These are phyloP conservation scores for Cladophialophora yegresii DNA, from an alignment of 2,329 filamentous ascomycete genomes.

Conservation along the genomic window DNA sequence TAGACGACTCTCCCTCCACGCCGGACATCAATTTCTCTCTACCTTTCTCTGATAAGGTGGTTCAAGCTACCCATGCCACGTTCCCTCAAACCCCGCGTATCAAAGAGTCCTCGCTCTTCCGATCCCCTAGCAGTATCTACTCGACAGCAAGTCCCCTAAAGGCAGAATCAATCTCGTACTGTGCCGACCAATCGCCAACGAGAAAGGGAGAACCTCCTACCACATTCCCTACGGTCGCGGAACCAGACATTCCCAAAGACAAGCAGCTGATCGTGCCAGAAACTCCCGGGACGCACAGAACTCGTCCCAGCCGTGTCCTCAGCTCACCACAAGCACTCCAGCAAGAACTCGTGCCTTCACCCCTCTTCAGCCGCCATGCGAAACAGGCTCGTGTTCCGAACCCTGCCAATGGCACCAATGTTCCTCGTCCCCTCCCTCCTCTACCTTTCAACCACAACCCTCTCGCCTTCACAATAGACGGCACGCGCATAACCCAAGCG, in stretches of 20 bases:
- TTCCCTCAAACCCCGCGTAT: neutral
- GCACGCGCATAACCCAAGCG: conserved; percentile 28
- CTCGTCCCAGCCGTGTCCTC: conserved; percentile 30
- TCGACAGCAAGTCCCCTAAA: conserved; percentile 8
- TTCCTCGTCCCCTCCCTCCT: conserved; percentile 26
- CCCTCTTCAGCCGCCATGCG: conserved; percentile 32
- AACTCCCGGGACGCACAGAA: conserved; percentile 16
- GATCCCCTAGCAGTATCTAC: conserved; percentile 16
- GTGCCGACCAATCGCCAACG: neutral
- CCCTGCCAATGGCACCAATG: neutral
- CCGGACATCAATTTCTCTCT: neutral
- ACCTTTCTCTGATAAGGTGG: neutral
- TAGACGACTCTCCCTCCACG: conserved; percentile 17
- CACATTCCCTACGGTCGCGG: neutral
- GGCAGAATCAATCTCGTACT: neutral
- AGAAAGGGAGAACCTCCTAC: neutral
- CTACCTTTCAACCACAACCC: conserved; percentile 32
- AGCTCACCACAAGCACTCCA: conserved; percentile 28
- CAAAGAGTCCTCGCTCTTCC: conserved; percentile 3
- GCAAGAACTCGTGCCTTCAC: conserved; percentile 35
- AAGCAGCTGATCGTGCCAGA: neutral
- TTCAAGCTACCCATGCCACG: neutral
- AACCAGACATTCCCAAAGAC: neutral
- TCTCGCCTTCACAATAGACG: conserved; percentile 24
- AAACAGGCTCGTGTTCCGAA: conserved; percentile 8